phyloP scores from a whole-genome alignment of 352 stramenopile species.

The Phytophthora macrochlamydospora region DNA sequence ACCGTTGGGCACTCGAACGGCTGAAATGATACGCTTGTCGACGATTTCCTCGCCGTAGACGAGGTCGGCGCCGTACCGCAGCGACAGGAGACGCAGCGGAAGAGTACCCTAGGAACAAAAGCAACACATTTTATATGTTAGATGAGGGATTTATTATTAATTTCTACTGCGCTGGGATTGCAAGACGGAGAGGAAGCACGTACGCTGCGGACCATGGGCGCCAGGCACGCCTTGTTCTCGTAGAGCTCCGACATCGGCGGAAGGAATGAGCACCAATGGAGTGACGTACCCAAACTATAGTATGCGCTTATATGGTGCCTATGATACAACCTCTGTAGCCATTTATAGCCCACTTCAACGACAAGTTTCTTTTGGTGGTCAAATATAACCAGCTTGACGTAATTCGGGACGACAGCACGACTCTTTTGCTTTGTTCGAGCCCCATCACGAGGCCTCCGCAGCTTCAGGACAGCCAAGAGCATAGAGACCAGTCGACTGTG shows the following conservation, averaged over 20 bases:
- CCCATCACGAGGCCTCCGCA: neutral
- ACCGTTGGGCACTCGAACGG: slow-evolving; percentile 85
- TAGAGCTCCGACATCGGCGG: slow-evolving; percentile 62
- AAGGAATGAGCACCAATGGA: slow-evolving; percentile 18
- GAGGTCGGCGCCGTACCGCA: slow-evolving; percentile 92
- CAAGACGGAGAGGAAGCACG: slow-evolving; percentile 21
- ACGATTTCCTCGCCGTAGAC: slow-evolving; percentile 96
- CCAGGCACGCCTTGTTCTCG: slow-evolving; percentile 79
- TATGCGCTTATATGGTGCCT: too few relatives aligned
- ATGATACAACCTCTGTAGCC: neutral
- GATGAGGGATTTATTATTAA: neutral
- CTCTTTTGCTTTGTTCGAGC: neutral
- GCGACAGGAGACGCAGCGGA: slow-evolving; percentile 89
- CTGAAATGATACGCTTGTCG: slow-evolving; percentile 91
- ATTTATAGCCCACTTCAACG: slow-evolving; percentile 1
- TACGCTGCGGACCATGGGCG: slow-evolving; percentile 95
- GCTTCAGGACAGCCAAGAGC: too few relatives aligned
- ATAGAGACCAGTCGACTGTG: neutral
- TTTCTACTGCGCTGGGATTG: neutral
- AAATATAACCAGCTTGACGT: slow-evolving; percentile 1
- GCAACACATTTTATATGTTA: slow-evolving; percentile 11
- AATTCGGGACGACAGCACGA: neutral
- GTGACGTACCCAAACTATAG: neutral
- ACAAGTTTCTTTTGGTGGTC: neutral
- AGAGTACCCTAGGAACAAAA: slow-evolving; percentile 76